phyloP scores from a whole-genome alignment of 306 rosid genomes.

The Pyrus bretschneideri region DNA sequence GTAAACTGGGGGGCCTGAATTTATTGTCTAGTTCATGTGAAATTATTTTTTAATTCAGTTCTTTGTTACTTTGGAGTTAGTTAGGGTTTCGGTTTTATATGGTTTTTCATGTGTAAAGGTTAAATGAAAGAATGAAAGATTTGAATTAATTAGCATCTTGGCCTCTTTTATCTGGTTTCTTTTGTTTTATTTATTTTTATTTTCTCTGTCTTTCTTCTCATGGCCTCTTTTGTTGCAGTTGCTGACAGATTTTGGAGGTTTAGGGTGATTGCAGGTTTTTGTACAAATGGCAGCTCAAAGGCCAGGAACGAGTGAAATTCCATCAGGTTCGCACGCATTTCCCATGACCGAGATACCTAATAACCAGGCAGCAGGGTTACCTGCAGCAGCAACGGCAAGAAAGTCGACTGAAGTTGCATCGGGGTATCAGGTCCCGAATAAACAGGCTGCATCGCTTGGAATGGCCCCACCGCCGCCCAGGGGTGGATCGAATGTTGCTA shows the following conservation, averaged over 20 bases:
- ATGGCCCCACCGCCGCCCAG: constrained; percentile 32
- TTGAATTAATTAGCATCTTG: constrained; percentile 7
- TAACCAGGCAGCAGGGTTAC: constrained; percentile 1
- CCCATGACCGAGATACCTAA: no score
- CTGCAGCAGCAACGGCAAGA: not conserved
- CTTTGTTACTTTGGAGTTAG: not conserved
- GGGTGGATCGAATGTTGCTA: constrained; percentile 44
- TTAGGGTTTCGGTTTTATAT: not conserved
- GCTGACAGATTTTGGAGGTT: constrained; percentile 8
- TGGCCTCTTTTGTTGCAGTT: constrained; percentile 32
- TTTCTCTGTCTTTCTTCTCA: not conserved
- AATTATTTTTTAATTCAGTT: not conserved
- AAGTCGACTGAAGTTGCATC: constrained; percentile 63
- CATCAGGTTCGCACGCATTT: constrained; percentile 20
- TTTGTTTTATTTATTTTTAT: not conserved
- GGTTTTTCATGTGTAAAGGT: constrained; percentile 29
- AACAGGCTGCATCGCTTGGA: not conserved
- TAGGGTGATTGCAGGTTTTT: no score
- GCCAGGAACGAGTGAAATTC: constrained; percentile 63
- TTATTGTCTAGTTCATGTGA: not conserved
- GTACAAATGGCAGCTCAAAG: no score
- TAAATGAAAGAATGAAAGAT: not conserved
- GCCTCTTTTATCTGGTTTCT: not conserved
- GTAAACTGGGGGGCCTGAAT: not conserved
- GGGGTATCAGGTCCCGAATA: constrained; percentile 35